Evolutionary conservation across 306 rosid species (phyloP).

Genomic region (Quercus bicolor): DNA sequence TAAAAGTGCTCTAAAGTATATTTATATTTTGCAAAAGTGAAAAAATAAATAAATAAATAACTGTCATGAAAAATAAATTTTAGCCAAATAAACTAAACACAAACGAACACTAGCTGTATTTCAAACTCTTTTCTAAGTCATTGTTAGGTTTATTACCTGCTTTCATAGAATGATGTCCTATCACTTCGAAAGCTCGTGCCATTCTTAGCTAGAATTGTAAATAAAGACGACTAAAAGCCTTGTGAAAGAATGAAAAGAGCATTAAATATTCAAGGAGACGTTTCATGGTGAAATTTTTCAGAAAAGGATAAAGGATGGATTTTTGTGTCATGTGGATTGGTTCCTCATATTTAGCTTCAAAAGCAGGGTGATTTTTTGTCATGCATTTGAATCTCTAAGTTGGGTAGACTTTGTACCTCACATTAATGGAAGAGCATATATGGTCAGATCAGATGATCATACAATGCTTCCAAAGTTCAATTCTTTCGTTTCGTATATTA

Average conservation of each 20-base stretch:
- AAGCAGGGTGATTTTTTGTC: slow-evolving; percentile 16
- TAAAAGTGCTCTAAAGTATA: no score
- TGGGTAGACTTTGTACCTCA: slow-evolving; percentile 30
- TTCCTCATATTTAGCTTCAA: slow-evolving; percentile 35
- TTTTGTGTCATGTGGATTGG: slow-evolving; percentile 40
- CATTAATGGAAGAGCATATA: slow-evolving; percentile 26
- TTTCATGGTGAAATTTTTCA: slow-evolving; percentile 28
- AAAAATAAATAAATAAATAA: no score
- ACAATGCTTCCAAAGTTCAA: neutral
- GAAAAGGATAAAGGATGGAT: slow-evolving; percentile 20
- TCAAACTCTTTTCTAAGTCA: slow-evolving; percentile 8
- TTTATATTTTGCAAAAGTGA: no score
- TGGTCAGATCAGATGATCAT: slow-evolving; percentile 16
- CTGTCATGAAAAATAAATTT: no score
- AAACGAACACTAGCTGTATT: neutral
- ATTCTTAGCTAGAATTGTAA: slow-evolving; percentile 21
- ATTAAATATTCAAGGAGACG: slow-evolving; percentile 30
- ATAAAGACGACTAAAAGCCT: slow-evolving; percentile 22
- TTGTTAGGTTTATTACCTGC: slow-evolving; percentile 18
- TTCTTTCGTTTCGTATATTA: neutral
- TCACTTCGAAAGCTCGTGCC: slow-evolving; percentile 25
- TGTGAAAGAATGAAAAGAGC: slow-evolving; percentile 24
- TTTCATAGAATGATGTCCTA: slow-evolving; percentile 17
- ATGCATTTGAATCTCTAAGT: neutral
- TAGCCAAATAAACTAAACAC: no score